These are phyloP conservation scores for Entomortierella lignicola DNA, from an alignment of 192 early-diverging fungal genomes.

Conservation along the genomic window DNA sequence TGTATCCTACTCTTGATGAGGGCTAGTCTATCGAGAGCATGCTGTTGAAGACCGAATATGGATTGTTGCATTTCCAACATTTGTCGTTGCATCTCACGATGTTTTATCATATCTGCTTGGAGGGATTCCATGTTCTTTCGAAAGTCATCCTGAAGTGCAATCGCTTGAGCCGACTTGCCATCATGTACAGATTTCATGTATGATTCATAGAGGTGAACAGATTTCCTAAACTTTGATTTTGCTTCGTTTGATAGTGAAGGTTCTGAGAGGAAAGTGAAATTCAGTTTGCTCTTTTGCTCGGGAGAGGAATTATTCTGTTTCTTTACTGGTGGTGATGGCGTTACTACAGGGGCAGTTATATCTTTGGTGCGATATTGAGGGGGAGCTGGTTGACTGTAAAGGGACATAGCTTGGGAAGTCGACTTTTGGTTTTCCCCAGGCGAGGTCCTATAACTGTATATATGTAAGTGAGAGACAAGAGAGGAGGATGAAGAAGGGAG, in stretches of 20 bases:
- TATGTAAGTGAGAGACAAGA: too few relatives aligned
- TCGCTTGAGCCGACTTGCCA: conserved; percentile 9
- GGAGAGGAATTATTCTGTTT: not conserved
- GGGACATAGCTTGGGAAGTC: too few relatives aligned
- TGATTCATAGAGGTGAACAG: conserved; percentile 4
- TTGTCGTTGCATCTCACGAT: conserved; percentile 2
- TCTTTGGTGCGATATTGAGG: too few relatives aligned
- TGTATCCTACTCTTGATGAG: conserved; percentile 12
- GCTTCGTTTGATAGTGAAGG: not conserved
- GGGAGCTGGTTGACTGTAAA: too few relatives aligned
- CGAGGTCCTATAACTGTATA: too few relatives aligned
- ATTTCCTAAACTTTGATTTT: not conserved
- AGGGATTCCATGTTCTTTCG: not conserved
- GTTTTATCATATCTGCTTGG: conserved; percentile 7
- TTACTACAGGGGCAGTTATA: too few relatives aligned
- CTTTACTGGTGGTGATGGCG: too few relatives aligned
- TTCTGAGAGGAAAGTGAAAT: too few relatives aligned
- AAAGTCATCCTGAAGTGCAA: conserved; percentile 8
- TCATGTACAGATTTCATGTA: not conserved
- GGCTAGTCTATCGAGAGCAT: conserved; percentile 12
- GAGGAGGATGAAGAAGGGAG: too few relatives aligned
- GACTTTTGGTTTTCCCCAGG: too few relatives aligned
- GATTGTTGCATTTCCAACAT: conserved; percentile 7
- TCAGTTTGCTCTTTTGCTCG: too few relatives aligned
- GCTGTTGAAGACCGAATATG: conserved; percentile 10